Conservation (phyloP, 1,139 yeast species). For the Diutina catenulata region DNA sequence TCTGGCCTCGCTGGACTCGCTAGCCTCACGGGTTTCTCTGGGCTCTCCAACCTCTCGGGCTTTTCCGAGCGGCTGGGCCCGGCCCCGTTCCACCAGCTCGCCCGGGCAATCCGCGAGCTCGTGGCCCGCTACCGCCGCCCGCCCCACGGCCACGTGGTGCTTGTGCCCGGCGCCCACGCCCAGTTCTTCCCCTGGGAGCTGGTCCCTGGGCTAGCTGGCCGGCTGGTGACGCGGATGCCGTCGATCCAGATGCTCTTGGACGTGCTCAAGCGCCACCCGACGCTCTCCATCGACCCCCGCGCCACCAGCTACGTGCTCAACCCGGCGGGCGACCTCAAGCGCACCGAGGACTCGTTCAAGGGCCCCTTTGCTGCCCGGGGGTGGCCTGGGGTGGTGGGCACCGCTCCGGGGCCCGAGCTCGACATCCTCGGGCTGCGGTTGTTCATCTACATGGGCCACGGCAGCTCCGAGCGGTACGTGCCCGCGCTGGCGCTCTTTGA, state of each 20-base stretch:
- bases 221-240: slow-evolving; percentile 68
- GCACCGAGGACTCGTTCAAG: slow-evolving; percentile 56
- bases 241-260: slow-evolving; percentile 41
- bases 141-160: background rate
- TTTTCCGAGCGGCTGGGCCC: background rate
- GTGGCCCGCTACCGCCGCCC: no score
- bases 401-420: slow-evolving; percentile 50
- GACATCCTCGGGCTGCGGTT: slow-evolving; percentile 21
- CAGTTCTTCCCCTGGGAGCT: slow-evolving; percentile 80
- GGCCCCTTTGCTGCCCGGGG: slow-evolving; percentile 20
- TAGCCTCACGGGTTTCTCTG: no score
- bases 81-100: background rate
- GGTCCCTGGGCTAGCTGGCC: slow-evolving; percentile 37
- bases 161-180: slow-evolving; percentile 13
- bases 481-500: slow-evolving; percentile 22
- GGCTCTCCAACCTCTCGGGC: background rate
- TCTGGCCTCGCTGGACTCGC: no score
- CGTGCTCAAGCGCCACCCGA: slow-evolving; percentile 18
- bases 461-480: slow-evolving; percentile 84
- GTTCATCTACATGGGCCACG: slow-evolving; percentile 87
- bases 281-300: slow-evolving; percentile 11
- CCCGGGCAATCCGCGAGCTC: no score
- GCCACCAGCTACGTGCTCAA: slow-evolving; percentile 48
- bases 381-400: background rate
- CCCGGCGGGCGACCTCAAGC: slow-evolving; percentile 66